phyloP scores from a whole-genome alignment of 208 protist genomes.

The Acanthamoeba lenticulata region DNA sequence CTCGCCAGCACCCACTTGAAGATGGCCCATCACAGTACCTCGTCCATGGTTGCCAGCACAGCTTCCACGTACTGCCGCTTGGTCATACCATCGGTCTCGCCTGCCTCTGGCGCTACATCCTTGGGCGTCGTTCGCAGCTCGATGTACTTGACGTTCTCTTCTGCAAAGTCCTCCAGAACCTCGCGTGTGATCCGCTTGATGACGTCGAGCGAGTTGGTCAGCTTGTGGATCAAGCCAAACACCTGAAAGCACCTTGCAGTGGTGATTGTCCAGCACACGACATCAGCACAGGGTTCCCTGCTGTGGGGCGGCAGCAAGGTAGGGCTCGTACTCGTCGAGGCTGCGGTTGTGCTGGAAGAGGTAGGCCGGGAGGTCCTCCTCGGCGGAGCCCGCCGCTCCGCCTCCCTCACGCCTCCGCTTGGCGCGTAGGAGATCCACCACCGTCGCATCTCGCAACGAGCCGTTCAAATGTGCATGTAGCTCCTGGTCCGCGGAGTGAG shows the following conservation, averaged over 20 bases:
- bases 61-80: constrained; percentile 27
- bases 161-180: constrained; percentile 46
- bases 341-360: constrained; percentile 35
- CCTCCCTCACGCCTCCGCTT: not conserved
- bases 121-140: constrained; percentile 36
- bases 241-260: constrained; percentile 26
- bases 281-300: not conserved
- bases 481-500: too few relatives aligned
- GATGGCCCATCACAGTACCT: too few relatives aligned
- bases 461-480: constrained; percentile 52
- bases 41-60: constrained; percentile 6
- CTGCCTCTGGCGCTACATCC: not conserved
- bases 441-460: not conserved
- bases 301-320: too few relatives aligned
- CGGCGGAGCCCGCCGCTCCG: not conserved
- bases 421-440: not conserved
- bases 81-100: constrained; percentile 3
- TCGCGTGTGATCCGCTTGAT: constrained; percentile 46
- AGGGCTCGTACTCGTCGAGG: not conserved
- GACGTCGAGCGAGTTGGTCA: not conserved
- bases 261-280: not conserved
- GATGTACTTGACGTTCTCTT: constrained; percentile 43
- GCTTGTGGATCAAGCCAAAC: constrained; percentile 50
- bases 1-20: too few relatives aligned
- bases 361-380: not conserved